Evolutionary conservation across 768 basidiomycete genomes (phyloP).

Genomic region (Podaxis sp.): DNA sequence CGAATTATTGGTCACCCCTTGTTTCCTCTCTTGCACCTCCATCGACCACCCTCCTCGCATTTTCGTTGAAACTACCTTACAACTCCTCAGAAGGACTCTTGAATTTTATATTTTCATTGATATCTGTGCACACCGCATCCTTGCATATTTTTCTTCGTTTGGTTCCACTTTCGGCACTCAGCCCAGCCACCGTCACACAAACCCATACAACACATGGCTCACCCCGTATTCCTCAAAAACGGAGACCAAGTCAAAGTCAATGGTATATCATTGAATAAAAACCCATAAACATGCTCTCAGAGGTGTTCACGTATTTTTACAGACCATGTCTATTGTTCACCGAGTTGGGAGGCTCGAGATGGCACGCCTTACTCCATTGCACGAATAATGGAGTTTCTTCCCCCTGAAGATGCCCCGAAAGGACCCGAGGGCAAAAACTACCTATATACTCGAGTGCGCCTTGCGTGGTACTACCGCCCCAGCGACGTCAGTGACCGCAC

Average conservation of each 20-base stretch:
- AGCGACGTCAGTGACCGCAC: conserved; percentile 93
- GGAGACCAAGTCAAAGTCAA: conserved; percentile 85
- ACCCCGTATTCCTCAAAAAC: conserved; percentile 71
- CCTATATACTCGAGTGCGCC: conserved; percentile 78
- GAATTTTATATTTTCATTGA: conserved; percentile 23
- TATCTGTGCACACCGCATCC: conserved; percentile 20
- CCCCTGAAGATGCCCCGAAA: conserved; percentile 71
- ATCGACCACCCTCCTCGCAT: conserved; percentile 29
- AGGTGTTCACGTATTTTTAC: conserved; percentile 36
- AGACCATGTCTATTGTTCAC: conserved; percentile 98
- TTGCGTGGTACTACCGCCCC: conserved; percentile 97
- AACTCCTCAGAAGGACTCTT: conserved; percentile 15
- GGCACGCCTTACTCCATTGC: conserved; percentile 95
- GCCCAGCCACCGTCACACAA: conserved; percentile 24
- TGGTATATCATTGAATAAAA: conserved; percentile 51
- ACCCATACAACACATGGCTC: conserved; percentile 32
- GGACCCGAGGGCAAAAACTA: conserved; percentile 67
- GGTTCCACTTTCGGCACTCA: conserved; percentile 28
- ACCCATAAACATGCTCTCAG: conserved; percentile 15
- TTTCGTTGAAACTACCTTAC: conserved; percentile 21
- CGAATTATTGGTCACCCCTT: conserved; percentile 36
- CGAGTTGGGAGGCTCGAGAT: conserved; percentile 88
- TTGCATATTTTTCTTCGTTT: conserved; percentile 27
- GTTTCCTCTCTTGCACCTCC: conserved; percentile 40
- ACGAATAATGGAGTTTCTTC: conserved; percentile 95